These are phyloP conservation scores for Ichthyophthirius multifiliis DNA, from an alignment of 169 alveolate species.

Conservation along the genomic window DNA sequence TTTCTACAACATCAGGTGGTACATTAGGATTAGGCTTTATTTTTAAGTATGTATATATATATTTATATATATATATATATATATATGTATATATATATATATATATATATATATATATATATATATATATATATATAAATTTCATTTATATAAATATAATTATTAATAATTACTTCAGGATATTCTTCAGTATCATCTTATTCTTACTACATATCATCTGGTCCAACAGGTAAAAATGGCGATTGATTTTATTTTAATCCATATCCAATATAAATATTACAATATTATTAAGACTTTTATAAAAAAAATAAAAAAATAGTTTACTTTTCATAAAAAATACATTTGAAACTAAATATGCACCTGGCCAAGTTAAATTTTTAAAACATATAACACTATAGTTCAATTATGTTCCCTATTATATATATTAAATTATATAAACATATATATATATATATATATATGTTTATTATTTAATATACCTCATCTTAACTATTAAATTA, in stretches of 20 bases:
- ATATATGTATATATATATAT: too few relatives aligned
- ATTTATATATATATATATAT: too few relatives aligned
- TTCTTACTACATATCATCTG: slow-evolving; percentile 20
- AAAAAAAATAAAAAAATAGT: not conserved
- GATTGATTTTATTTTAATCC: slow-evolving; percentile 23
- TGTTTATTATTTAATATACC: too few relatives aligned
- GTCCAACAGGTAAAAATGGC: slow-evolving; percentile 29
- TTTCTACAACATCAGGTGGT: slow-evolving; percentile 1
- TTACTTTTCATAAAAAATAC: not conserved
- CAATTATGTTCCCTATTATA: not conserved
- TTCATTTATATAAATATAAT: too few relatives aligned
- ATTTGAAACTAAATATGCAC: slow-evolving; percentile 10
- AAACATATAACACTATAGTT: slow-evolving; percentile 27
- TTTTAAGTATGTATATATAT: too few relatives aligned
- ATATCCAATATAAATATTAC: slow-evolving; percentile 35
- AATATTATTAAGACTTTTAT: slow-evolving; percentile 13
- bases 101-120: too few relatives aligned
- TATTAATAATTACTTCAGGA: slow-evolving; percentile 26
- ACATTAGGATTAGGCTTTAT: not conserved
- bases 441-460: too few relatives aligned
- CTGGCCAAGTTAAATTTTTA: slow-evolving; percentile 40
- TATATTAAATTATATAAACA: too few relatives aligned
- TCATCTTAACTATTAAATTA: not conserved
- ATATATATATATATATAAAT: too few relatives aligned
- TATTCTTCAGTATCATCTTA: slow-evolving; percentile 19